Conservation (phyloP, 192 early-diverging fungal species). For the Entomortierella parvispora region DNA sequence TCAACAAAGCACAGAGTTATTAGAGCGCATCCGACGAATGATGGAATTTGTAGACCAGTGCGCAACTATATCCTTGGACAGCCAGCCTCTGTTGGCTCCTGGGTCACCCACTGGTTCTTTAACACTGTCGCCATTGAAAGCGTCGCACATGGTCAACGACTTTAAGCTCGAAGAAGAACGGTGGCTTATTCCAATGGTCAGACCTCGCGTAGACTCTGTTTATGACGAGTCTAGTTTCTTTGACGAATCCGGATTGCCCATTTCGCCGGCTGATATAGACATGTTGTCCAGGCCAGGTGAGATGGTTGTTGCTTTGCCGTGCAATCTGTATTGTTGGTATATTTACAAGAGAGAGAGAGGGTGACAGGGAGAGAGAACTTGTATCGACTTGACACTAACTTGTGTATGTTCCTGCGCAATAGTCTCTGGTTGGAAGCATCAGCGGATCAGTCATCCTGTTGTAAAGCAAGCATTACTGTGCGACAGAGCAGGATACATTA, state of each 20-base stretch:
- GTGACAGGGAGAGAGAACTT: too few relatives aligned
- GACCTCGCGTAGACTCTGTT: slow-evolving; percentile 35
- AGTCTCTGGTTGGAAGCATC: slow-evolving; percentile 39
- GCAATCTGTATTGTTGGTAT: too few relatives aligned
- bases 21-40: slow-evolving; percentile 24
- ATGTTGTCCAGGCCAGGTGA: too few relatives aligned
- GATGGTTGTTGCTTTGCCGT: too few relatives aligned
- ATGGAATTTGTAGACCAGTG: slow-evolving; percentile 46
- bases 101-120: slow-evolving; percentile 2
- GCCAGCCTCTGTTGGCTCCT: background rate
- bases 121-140: slow-evolving; percentile 31
- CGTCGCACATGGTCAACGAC: slow-evolving; percentile 28
- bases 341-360: too few relatives aligned
- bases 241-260: slow-evolving; percentile 34
- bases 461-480: slow-evolving; percentile 38
- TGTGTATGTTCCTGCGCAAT: too few relatives aligned
- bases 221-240: slow-evolving; percentile 44
- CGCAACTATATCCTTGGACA: slow-evolving; percentile 11
- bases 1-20: slow-evolving; percentile 11
- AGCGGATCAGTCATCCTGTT: slow-evolving; percentile 32
- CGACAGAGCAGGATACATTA: slow-evolving; percentile 40
- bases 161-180: slow-evolving; percentile 25
- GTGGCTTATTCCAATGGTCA: slow-evolving; percentile 33
- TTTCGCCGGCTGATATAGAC: background rate
- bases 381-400: too few relatives aligned